A percentile compares a stretch with the other conserved stretches of the same genome.
phyloP scores from a whole-genome alignment of 176 grass and related monocot genomes.

The Oryza nivara region DNA sequence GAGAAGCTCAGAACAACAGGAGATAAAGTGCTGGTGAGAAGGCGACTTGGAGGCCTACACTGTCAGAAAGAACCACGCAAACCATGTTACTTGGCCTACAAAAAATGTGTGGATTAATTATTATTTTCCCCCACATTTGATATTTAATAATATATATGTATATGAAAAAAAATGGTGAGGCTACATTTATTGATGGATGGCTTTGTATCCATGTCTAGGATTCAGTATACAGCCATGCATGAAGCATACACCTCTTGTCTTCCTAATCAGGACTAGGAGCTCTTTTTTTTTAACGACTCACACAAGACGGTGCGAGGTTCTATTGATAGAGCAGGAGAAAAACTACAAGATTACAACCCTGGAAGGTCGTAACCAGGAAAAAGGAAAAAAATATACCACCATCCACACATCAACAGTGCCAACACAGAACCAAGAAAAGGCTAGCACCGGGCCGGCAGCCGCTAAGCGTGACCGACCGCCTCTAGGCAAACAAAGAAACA shows the following conservation, averaged over 20 bases:
- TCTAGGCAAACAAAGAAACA: too few relatives aligned
- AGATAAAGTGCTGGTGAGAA: slow-evolving; percentile 46
- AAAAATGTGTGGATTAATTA: slow-evolving; percentile 45
- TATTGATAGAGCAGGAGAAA: too few relatives aligned
- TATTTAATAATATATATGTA: slow-evolving; percentile 32
- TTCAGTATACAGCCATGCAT: slow-evolving; percentile 42
- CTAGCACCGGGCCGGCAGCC: too few relatives aligned
- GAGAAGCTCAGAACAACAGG: slow-evolving; percentile 47
- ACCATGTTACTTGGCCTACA: slow-evolving; percentile 61
- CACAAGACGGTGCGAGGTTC: too few relatives aligned
- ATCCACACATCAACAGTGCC: too few relatives aligned
- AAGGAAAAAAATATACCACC: too few relatives aligned
- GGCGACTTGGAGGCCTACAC: slow-evolving; percentile 44
- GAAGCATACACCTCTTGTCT: slow-evolving; percentile 39
- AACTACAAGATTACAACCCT: too few relatives aligned
- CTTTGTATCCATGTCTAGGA: slow-evolving; percentile 39
- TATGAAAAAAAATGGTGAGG: slow-evolving; percentile 30
- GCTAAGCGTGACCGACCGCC: too few relatives aligned
- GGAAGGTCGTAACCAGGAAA: too few relatives aligned
- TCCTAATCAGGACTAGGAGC: slow-evolving; percentile 23
- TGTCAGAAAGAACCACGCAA: slow-evolving; percentile 70
- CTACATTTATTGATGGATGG: slow-evolving; percentile 42
- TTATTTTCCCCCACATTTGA: slow-evolving; percentile 30
- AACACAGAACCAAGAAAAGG: too few relatives aligned
- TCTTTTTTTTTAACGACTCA: too few relatives aligned